Evolutionary conservation across 345 rosid genomes (phyloP), one percentile per base, ranked within the genome.

Genomic region (Eucalyptus erythrocorys): DNA sequence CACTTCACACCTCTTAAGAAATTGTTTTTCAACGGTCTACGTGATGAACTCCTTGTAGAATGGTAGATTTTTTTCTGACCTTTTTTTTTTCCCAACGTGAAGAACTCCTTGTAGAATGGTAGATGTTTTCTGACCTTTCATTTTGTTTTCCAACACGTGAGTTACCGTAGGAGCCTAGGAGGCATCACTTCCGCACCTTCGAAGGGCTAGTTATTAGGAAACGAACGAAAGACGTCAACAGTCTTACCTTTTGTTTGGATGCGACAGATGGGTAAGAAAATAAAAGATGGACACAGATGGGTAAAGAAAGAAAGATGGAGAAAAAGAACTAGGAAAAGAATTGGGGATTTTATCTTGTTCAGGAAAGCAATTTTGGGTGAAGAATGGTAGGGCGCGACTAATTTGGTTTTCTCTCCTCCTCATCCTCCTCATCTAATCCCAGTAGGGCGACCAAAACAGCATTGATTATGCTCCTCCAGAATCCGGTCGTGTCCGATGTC

Each of bases 401-500:
- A 61, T 64, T 64, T 64, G 34, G 71, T 64, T 64, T 4, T 64
- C 71, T 61, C 16, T 61, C 34, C 66, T 59, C 66, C 68, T 59
- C 68, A 34, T 27, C 3, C 34, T 61, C 71, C 34, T 64, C 19
- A 30, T 64, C 71, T 0, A 30, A 4, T 32, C 34, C 0, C 71
- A 64, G 71, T 64, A 30, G 14, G 3, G 37, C 71, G 68, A 13
- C 17, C 9, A 0, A 86, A 14, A 81, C 90, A 24, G 92, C 93
- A 48, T 91, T 89, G 13, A 88, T 91, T 90, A 89, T 91, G 92
- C 91, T 94, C 32, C 95, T 90, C n/a, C 91, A 64, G 47, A 88
- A 93, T 42, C 94, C 96, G 24, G 88, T 95, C 3, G 80, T 93
- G 32, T 93, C 97, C 85, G 97, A 97, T 85, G 48, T 91, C 90